phyloP scores from a whole-genome alignment of 2,329 filamentous ascomycete species.

The Xylaria sp. region DNA sequence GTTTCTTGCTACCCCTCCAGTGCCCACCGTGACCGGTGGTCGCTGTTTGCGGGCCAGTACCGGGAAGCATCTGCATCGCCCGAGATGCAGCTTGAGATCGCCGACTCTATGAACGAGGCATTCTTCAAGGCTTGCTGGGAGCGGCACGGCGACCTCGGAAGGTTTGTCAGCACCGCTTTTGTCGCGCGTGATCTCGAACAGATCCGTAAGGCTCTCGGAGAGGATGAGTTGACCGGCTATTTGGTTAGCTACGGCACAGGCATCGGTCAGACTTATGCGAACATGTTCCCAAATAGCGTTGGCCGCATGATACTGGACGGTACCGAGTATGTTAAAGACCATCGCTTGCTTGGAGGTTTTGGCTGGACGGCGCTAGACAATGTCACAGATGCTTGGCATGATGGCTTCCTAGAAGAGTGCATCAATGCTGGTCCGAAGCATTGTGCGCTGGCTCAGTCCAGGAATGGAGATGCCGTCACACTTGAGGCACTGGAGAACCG shows the following conservation, averaged over 20 bases:
- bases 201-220: conserved; percentile 57
- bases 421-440: conserved; percentile 57
- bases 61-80: conserved; percentile 51
- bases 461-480: conserved; percentile 46
- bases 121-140: conserved; percentile 56
- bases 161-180: conserved; percentile 58
- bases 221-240: conserved; percentile 60
- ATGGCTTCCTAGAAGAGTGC: conserved; percentile 63
- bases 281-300: conserved; percentile 60
- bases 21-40: conserved; percentile 59
- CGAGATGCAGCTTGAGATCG: conserved; percentile 53
- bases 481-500: conserved; percentile 52
- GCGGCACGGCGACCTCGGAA: conserved; percentile 55
- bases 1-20: conserved; percentile 59
- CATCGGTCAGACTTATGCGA: conserved; percentile 62
- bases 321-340: conserved; percentile 58
- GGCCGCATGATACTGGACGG: conserved; percentile 62
- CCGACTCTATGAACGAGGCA: conserved; percentile 59
- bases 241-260: conserved; percentile 63
- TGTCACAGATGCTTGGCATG: conserved; percentile 59
- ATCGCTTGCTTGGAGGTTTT: conserved; percentile 58
- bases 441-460: conserved; percentile 56
- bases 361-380: conserved; percentile 61
- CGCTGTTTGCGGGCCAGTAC: conserved; percentile 52
- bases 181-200: conserved; percentile 61